Evolutionary conservation across 2,329 filamentous ascomycete species (phyloP).

Genomic region (Fusarium veterinarium): DNA sequence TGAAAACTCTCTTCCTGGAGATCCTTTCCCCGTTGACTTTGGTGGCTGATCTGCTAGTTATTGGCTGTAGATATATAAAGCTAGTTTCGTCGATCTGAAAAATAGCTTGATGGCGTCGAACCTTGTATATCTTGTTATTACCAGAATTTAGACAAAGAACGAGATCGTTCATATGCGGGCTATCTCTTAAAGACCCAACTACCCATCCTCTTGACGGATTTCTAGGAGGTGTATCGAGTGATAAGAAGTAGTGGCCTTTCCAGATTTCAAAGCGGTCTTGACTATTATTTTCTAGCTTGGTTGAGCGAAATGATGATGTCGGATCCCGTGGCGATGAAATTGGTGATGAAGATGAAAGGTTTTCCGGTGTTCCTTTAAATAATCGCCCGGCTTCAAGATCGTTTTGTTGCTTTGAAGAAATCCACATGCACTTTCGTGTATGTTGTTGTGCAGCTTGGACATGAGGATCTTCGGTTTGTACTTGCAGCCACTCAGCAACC

Average conservation of each 20-base stretch:
- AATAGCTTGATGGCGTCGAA: neutral
- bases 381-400: too few relatives aligned
- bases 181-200: neutral
- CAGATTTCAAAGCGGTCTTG: too few relatives aligned
- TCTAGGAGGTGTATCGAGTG: neutral
- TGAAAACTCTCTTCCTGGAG: neutral
- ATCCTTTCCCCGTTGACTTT: neutral
- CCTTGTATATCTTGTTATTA: rapidly evolving
- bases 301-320: too few relatives aligned
- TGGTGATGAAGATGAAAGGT: rapidly evolving
- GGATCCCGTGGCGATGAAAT: neutral
- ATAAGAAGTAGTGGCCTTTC: neutral
- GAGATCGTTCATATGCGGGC: neutral
- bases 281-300: too few relatives aligned
- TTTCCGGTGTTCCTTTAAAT: too few relatives aligned
- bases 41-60: neutral
- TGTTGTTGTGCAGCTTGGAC: rapidly evolving
- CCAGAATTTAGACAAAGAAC: neutral
- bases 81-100: neutral
- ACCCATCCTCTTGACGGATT: neutral
- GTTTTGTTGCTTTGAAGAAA: neutral
- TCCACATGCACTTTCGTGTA: neutral
- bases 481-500: rapidly evolving
- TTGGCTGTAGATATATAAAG: neutral
- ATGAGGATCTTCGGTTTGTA: rapidly evolving